Evolutionary conservation across 2,329 filamentous ascomycete species (phyloP), one percentile per base, ranked within the genome.

Genomic region (Botrytis cinerea): DNA sequence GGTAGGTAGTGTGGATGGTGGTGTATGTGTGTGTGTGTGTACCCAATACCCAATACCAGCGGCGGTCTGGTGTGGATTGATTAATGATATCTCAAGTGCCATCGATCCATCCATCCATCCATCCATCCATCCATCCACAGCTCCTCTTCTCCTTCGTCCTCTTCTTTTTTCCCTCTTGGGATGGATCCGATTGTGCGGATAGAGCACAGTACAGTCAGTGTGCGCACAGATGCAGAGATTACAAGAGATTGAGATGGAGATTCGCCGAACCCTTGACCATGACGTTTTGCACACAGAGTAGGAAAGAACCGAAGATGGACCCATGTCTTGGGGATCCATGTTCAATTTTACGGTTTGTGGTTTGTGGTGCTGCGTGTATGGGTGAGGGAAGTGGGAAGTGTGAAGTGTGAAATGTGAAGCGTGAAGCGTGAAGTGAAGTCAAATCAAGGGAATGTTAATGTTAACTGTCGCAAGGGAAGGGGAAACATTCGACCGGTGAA

Each of bases 251-350:
- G 38, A 63, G 25, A 63, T 63, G 45, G 38, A 63, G 38, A 63
- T 63, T 63, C 61, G 38, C 40, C 45, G 25, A 45, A 63, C 61
- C 61, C 61, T 63, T 43, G 61, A 63, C 61, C 61, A 63, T 63
- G 61, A 63, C 61, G 61, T 63, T 63, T 62, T 28, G n/a, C 7
- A 25, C 20, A 32, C 8, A 32, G 9, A 5, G 54, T 20, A 32
- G 14, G 22, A 28, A 40, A 38, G 38, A n/a, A 28, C 16, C 38
- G 60, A 62, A 62, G 43, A 43, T 63, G 38, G 38, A 45, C 40
- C 38, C 61, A 45, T 63, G 25, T 63, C 14, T n/a, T 28, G 20
- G 22, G 14, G 16, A 54, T 63, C 38, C 61, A 45, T 43, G 14
- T 62, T 25, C 16, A 20, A 20, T 28, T 28, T 59, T 22, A 35